Conservation (phyloP, 306 rosid genomes). For the Benincasa hispida region DNA sequence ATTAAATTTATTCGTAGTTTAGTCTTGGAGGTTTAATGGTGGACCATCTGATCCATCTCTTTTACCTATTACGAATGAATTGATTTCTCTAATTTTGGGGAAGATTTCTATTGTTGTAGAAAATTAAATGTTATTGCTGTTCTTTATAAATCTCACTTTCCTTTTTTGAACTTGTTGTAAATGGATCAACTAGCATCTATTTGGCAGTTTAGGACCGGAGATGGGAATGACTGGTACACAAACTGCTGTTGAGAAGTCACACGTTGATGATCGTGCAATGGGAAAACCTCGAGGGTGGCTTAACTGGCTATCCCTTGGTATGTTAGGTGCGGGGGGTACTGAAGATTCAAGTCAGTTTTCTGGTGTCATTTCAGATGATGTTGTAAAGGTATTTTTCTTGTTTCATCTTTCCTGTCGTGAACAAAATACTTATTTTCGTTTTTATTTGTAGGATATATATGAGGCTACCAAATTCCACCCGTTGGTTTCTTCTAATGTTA, state of each 20-base stretch:
- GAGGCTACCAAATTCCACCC: slow-evolving; percentile 89
- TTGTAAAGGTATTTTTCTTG: slow-evolving; percentile 49
- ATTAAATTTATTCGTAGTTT: not conserved
- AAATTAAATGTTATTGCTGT: not conserved
- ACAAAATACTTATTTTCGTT: not conserved
- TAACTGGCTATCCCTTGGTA: slow-evolving; percentile 94
- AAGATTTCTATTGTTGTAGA: not conserved
- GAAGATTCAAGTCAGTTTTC: slow-evolving; percentile 92
- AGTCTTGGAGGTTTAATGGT: not conserved
- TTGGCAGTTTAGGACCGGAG: slow-evolving; percentile 26
- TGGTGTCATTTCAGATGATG: slow-evolving; percentile 88
- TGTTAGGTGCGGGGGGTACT: slow-evolving; percentile 99
- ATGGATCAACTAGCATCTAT: slow-evolving; percentile 25
- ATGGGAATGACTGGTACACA: slow-evolving; percentile 16
- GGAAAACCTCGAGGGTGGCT: slow-evolving; percentile 83
- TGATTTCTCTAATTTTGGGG: not conserved
- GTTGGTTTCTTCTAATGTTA: slow-evolving; percentile 28
- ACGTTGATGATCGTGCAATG: slow-evolving; percentile 38
- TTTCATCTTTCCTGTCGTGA: not conserved
- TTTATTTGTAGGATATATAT: slow-evolving; percentile 54
- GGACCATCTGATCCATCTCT: not conserved
- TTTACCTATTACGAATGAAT: not conserved
- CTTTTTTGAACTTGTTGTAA: not conserved
- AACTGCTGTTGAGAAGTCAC: slow-evolving; percentile 32
- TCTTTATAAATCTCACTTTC: not conserved